Evolutionary conservation across 139 green algal species (phyloP), one percentile per base, ranked within the genome.

Genomic region (Chlamydomonas schloesseri): DNA sequence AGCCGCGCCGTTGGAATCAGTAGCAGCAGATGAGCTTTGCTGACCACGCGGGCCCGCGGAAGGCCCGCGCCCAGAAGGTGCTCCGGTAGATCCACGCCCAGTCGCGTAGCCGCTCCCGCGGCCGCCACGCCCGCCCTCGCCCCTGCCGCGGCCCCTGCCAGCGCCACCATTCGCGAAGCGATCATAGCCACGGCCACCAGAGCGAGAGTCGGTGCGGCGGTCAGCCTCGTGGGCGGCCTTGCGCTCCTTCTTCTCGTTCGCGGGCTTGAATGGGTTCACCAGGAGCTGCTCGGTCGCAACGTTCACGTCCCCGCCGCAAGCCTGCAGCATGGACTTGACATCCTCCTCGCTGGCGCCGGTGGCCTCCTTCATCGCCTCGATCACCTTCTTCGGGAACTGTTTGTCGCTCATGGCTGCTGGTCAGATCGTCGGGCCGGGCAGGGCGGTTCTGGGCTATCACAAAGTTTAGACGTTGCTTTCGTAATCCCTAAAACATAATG

Each of bases 301-400:
- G 82, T 92, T 91, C 18, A 87, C 86, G 37, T 92, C 89, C 6
- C 87, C 87, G 50, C 67, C 34, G 72, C 89, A 92, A 17, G 86
- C 47, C 34, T 91, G 82, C 57, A 92, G 86, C 75, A 87, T 91
- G 9, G 71, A 34, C 36, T 73, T 80, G 31, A 92, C 82, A 34
- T 92, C 89, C 18, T 92, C 89, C 21, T 92, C 86, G 34, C 71
- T 83, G 1, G 89, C 86, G 13, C 86, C 82, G 0, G 89, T 92
- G 28, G 65, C 82, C 77, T 90, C 89, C 72, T 89, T 89, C 76
- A 92, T 91, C 36, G 75, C 67, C 65, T 91, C 89, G 15, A 92
- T 53, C 33, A 92, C 71, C 80, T 89, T 50, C 42, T 50, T 50
- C 42, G 42, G 42, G 42, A 50, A 50, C 42, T 50, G 42, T 50